Conservation (phyloP, 2,329 filamentous ascomycete genomes). For the Hypoxylon sp. region DNA sequence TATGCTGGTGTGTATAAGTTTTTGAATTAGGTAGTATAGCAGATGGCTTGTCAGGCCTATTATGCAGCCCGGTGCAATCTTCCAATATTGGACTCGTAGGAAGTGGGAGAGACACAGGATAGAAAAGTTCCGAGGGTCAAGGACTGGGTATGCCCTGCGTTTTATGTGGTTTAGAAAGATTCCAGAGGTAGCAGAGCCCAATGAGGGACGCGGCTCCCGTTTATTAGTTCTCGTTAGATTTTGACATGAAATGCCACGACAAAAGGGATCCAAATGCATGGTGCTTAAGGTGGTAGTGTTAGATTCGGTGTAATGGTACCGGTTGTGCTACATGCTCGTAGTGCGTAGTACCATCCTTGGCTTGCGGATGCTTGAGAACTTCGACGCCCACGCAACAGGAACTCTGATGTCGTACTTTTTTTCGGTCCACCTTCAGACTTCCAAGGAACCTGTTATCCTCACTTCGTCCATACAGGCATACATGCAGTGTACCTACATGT, state of each 20-base stretch:
- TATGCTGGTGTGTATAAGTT: constrained; percentile 1
- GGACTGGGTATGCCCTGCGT: not conserved
- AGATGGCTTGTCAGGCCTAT: not conserved
- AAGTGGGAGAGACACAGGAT: not conserved
- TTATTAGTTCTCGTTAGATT: not conserved
- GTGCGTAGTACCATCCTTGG: not conserved
- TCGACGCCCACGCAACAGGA: not conserved
- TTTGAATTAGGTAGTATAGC: not conserved
- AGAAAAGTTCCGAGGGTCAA: not conserved
- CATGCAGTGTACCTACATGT: constrained; percentile 1
- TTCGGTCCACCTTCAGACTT: not conserved
- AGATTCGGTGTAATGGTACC: not conserved
- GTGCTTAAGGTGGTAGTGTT: not conserved
- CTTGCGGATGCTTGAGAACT: not conserved
- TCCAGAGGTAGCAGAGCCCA: not conserved
- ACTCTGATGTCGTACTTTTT: not conserved
- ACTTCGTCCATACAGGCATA: not conserved
- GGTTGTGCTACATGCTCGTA: not conserved
- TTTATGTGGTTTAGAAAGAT: constrained; percentile 4
- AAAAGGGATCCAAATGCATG: not conserved
- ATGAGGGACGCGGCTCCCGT: not conserved
- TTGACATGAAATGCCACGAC: not conserved
- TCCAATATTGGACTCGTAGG: not conserved
- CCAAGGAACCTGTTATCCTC: not conserved
- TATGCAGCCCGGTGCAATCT: not conserved